Conservation (phyloP, 805 yeast species). For the Candida germanica region DNA sequence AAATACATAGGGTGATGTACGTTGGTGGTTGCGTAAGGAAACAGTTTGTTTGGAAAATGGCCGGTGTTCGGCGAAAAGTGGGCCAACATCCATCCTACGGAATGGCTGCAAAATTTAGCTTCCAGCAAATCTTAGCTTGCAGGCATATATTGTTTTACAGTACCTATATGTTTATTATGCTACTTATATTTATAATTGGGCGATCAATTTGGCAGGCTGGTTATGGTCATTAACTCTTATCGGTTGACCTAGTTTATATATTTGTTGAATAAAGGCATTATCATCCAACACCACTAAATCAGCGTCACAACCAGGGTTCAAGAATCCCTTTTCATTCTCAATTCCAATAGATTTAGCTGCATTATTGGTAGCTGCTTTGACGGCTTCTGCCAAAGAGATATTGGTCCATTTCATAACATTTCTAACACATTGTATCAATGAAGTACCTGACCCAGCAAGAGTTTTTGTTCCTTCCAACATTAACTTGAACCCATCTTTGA, state of each 20-base stretch:
- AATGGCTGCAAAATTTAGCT: too few species aligned
- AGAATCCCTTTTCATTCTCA: slow-evolving; percentile 45
- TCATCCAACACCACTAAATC: slow-evolving; percentile 48
- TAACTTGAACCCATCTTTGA: slow-evolving; percentile 45
- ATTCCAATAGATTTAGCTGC: slow-evolving; percentile 50
- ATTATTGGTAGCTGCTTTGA: slow-evolving; percentile 52
- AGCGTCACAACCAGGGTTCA: slow-evolving; percentile 53
- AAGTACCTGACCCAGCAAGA: slow-evolving; percentile 62
- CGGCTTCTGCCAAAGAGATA: slow-evolving; percentile 48
- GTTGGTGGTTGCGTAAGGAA: too few species aligned
- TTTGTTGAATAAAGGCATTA: slow-evolving; percentile 42
- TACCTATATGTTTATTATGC: background rate
- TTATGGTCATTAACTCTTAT: slow-evolving; percentile 18
- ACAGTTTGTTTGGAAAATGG: too few species aligned
- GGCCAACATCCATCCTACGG: too few species aligned
- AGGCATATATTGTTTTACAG: too few species aligned
- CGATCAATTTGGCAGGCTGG: slow-evolving; percentile 17
- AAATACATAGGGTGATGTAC: too few species aligned
- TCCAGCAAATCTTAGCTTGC: too few species aligned
- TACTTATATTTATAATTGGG: slow-evolving; percentile 14
- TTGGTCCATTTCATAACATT: slow-evolving; percentile 51
- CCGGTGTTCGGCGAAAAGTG: too few species aligned
- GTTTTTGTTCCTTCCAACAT: slow-evolving; percentile 53
- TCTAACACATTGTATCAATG: slow-evolving; percentile 47
- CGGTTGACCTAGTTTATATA: slow-evolving; percentile 49